phyloP scores from a whole-genome alignment of 352 stramenopile species.

The Phytophthora megakarya region DNA sequence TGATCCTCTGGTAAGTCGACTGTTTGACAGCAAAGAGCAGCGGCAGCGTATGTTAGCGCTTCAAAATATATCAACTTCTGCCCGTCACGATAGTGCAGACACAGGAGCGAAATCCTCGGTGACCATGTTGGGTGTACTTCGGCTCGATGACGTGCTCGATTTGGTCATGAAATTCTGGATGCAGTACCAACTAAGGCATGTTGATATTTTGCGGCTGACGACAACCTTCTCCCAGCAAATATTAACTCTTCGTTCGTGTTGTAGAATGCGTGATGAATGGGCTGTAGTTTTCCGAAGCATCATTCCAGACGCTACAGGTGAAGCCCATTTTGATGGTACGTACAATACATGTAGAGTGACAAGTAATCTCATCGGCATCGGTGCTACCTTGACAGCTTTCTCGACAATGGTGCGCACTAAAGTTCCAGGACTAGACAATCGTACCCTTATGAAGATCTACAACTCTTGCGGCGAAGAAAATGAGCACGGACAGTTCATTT shows the following conservation, averaged over 20 bases:
- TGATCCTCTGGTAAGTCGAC: conserved; percentile 45
- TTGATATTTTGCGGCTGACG: neutral
- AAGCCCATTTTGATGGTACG: conserved; percentile 65
- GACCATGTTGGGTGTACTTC: conserved; percentile 35
- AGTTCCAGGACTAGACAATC: conserved; percentile 51
- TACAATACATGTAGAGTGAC: neutral
- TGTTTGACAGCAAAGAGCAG: conserved; percentile 60
- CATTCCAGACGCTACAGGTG: conserved; percentile 61
- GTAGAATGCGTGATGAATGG: conserved; percentile 66
- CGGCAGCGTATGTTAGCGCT: conserved; percentile 45
- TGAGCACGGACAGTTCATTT: conserved; percentile 71
- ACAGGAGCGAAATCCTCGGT: conserved; percentile 9
- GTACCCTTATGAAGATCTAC: conserved; percentile 68
- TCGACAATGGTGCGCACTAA: conserved; percentile 60
- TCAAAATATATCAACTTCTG: conserved; percentile 20
- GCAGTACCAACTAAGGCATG: conserved; percentile 61
- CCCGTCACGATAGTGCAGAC: conserved; percentile 15
- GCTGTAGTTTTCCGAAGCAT: conserved; percentile 62
- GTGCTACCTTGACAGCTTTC: conserved; percentile 44
- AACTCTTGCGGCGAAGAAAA: conserved; percentile 84
- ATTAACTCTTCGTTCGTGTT: neutral
- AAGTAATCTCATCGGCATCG: neutral
- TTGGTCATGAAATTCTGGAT: conserved; percentile 76
- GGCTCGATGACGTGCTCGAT: conserved; percentile 73
- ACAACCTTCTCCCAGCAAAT: neutral